Evolutionary conservation across 345 rosid species (phyloP), one percentile per base, ranked within the genome.

Genomic region (Fremontodendron californicum): DNA sequence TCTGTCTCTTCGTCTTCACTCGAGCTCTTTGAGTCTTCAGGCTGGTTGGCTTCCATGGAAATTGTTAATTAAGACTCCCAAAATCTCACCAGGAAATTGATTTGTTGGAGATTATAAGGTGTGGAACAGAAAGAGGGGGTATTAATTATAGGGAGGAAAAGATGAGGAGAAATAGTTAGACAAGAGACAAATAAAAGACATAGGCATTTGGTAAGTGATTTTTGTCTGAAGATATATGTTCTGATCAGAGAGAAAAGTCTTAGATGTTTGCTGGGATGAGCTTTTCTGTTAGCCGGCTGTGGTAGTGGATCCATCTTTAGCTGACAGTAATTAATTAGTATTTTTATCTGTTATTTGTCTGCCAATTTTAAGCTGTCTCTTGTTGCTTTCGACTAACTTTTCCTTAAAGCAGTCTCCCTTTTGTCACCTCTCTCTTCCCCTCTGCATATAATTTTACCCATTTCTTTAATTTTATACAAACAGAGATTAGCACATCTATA

Each of bases 1-100:
- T 82, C 85, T 6, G 77, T 73, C 40, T 82, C 88, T 18, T 82
- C 84, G 48, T 82, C 88, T 18, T 82, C 84, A 55, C 85, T 82
- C 16, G 81, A 81, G 75, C 80, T 77, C 71, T 85, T 85, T 23
- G 83, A 79, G 45, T 71, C 81, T 1, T 79, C 78, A 4, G 64
- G 57, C 39, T 55, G 76, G 79, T 80, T 79, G 74, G 81, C 68
- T 73, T 83, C 86, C 88, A 85, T 85, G 54, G 49, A 23, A 71
- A 70, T 25, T 27, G 2, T 65, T 19, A 19, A 70, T 5, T 46
- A 68, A 13, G 1, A 48, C 74, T 35, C 12, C 18, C 16, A 39
- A 51, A 27, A 8, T 15, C 42, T 39, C 48, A n/a, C 48, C 29
- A 65, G 5, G 16, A n/a, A 67, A 68, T 51, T 33, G 37, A 33